Base-by-base conservation (phyloP, 1,139 yeast species). In the Magnusiomyces sp. region DNA sequence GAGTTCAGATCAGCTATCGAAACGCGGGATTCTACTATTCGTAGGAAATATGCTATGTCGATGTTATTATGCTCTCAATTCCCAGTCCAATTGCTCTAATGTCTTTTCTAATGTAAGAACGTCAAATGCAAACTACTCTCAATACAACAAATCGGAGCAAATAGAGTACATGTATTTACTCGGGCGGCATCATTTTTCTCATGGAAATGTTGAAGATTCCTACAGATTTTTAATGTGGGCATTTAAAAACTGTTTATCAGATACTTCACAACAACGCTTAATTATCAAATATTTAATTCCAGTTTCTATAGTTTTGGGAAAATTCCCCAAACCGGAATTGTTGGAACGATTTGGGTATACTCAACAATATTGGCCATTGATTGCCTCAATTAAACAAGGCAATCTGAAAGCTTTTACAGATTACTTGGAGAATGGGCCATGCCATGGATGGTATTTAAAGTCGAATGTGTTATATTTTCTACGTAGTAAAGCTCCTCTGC, bases 71-170 rank as follows among this genome's bases (percentile, higher is more conserved):
- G 70, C 68, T 49, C 72, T 83, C 39, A 77, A 73, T 44, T 81
- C 80, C 46, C 88, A 90, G 2, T 69, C 81, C 50, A 70, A 83
- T 11, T 84, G 94, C 62, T 79, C 84, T 33, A 84, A 83, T 60
- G 84, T 86, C 44, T 83, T 84, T 63, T 76, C 87, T 40, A 85
- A 84, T 61, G 77, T 85, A 70, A 81, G 79, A 57, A 80, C 80
- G 32, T 76, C 87, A 19, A 69, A 72, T 36, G 67, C 82, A 45
- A 64, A 62, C 40, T 73, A 81, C 56, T 59, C 67, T 1, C 59
- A 62, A 11, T 81, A 77, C 52, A 70, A 78, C 3, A 65, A 68
- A 43, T 66, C 77, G 1, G 81, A 81, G 54, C 78, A 77, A 50
- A 72, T 84, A 4, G 83, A 80, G 57, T 85, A 82, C 63, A 68